These are phyloP conservation scores for Furcasterigmium sp. DNA, from an alignment of 2,329 filamentous ascomycete genomes.

Conservation along the genomic window DNA sequence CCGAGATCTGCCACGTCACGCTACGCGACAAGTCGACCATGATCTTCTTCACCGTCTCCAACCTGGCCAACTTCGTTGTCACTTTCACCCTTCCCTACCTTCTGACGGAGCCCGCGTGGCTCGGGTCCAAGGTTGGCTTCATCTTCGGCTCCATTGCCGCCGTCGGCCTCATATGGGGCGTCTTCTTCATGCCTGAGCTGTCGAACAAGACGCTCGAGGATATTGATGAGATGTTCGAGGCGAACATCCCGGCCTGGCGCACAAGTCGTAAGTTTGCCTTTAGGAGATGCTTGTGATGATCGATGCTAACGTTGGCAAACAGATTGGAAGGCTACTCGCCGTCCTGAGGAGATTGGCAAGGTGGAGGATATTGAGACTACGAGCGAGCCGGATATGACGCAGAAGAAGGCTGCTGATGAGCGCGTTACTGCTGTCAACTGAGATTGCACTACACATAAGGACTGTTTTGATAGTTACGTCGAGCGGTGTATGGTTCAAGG, in stretches of 20 bases:
- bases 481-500: no score
- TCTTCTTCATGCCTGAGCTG: slow-evolving; percentile 15
- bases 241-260: slow-evolving; percentile 3
- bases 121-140: slow-evolving; percentile 18
- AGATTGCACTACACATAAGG: no score
- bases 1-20: slow-evolving; percentile 9
- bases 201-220: slow-evolving; percentile 15
- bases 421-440: no score
- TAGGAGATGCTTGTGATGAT: no score
- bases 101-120: slow-evolving; percentile 23
- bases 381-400: no score
- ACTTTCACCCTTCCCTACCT: slow-evolving; percentile 32
- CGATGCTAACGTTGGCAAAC: no score
- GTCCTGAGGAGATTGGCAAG: no score
- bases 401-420: no score
- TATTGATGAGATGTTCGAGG: slow-evolving; percentile 17
- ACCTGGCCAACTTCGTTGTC: slow-evolving; percentile 20
- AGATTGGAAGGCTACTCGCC: no score
- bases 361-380: no score
- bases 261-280: neutral
- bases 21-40: slow-evolving; percentile 10
- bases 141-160: slow-evolving; percentile 12
- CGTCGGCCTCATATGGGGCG: slow-evolving; percentile 9
- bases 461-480: no score
- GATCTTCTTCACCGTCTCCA: slow-evolving; percentile 9